These are phyloP conservation scores for Chimonanthus praecox DNA, from an alignment of 164 flowering plant species.

Conservation along the genomic window DNA sequence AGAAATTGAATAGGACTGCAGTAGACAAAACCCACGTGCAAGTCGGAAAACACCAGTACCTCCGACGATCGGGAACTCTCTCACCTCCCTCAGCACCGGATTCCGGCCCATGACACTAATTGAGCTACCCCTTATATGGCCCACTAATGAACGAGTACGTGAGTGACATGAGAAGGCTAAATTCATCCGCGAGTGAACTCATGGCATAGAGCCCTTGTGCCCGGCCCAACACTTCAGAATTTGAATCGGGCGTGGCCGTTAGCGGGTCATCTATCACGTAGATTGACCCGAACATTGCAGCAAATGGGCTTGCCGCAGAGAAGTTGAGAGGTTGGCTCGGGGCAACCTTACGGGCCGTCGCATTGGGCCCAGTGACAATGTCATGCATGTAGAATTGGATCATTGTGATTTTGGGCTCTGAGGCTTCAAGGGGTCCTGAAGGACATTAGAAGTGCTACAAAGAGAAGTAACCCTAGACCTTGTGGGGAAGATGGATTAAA, in stretches of 20 bases:
- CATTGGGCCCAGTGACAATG: constrained; percentile 20
- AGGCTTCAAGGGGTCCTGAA: constrained; percentile 14
- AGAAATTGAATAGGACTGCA: constrained; percentile 8
- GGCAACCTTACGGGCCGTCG: constrained; percentile 27
- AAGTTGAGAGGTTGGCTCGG: constrained; percentile 9
- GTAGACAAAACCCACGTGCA: constrained; percentile 32
- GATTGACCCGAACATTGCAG: constrained; percentile 23
- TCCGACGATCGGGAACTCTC: constrained; percentile 42
- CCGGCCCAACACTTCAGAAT: constrained; percentile 26
- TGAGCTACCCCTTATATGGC: constrained; percentile 29
- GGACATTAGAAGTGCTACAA: background rate
- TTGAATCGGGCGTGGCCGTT: constrained; percentile 17
- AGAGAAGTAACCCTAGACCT: background rate
- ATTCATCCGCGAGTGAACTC: constrained; percentile 22
- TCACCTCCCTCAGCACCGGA: constrained; percentile 21
- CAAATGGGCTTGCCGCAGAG: constrained; percentile 13
- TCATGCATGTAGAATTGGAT: constrained; percentile 37
- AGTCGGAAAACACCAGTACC: constrained; percentile 37
- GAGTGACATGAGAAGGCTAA: constrained; percentile 26
- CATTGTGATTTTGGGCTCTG: constrained; percentile 8
- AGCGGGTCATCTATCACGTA: constrained; percentile 29
- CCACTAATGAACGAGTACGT: constrained; percentile 25
- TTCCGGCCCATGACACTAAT: constrained; percentile 36
- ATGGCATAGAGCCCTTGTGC: constrained; percentile 34
- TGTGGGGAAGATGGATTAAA: background rate